Base-by-base conservation (phyloP, 2,329 filamentous ascomycete genomes). In the Raffaelea albimanens region DNA sequence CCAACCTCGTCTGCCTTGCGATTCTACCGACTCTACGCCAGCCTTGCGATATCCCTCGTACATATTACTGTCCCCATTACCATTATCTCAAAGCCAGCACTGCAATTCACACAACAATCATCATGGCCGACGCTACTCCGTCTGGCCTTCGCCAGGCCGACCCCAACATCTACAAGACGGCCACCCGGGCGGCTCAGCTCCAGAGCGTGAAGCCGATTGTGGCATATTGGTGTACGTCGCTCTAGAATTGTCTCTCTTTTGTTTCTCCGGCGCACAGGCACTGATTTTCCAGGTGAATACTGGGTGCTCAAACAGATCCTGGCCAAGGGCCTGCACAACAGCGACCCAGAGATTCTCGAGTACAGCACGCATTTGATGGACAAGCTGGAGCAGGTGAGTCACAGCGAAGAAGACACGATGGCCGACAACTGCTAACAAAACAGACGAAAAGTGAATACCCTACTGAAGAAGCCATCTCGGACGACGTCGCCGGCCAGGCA, bases 301-400 rank as follows among this genome's bases (percentile, higher is more conserved):
- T 93, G 87, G 74, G 87, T 93, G 22, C 85, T 95, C 42, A 89
- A 97, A 59, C 87, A 94, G 61, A 94, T 98, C 56, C 80, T 98
- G 14, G 74, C 78, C 45, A 87, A 83, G 61, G 76, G 81, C 40
- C 78, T 97, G 38, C 91, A 97, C 67, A 83, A 76, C 50, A 69
- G 75, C 56, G 85, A 93, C 62, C 76, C 85, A 54, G 89, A 91
- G 60, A 83, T 85, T 58, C 81, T 87, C 58, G 67, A 75, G 53
- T 98, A 88, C 65, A 95, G 91, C 1, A 86, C 82, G 44, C 73
- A 73, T 22, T 70, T 97, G 57, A 93, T 98, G 82, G 90, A 97
- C 66, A 89, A 85, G 67, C 75, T 98, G 56, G 93, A 98, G 67
- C 71, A 80, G 68, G 82, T 84, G 67, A 51, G 67, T 43, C 18